phyloP scores from a whole-genome alignment of 2,329 filamentous ascomycete species.

The Ophiostoma sp. region DNA sequence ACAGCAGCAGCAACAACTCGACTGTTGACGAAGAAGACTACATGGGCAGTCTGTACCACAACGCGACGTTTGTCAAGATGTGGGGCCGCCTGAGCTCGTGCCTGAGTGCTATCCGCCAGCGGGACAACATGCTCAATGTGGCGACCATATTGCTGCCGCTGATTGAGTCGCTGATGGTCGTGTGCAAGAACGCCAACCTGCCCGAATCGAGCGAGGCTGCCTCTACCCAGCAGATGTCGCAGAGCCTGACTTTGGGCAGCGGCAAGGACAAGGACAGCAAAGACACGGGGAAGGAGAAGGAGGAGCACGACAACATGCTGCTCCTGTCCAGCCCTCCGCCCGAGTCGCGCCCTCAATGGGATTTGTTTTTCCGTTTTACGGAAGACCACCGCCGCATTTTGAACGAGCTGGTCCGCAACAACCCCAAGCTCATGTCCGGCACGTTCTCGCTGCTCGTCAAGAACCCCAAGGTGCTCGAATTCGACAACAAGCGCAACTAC shows the following conservation, averaged over 20 bases:
- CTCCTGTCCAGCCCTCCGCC: slow-evolving; percentile 70
- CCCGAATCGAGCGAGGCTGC: slow-evolving; percentile 56
- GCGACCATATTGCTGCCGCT: slow-evolving; percentile 92
- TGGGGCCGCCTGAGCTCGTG: slow-evolving; percentile 93
- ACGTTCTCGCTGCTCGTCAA: slow-evolving; percentile 95
- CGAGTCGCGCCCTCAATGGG: slow-evolving; percentile 50
- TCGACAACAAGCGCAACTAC: slow-evolving; percentile 99
- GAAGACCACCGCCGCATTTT: slow-evolving; percentile 97
- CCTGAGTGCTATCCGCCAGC: slow-evolving; percentile 81
- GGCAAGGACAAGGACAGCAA: slow-evolving; percentile 14
- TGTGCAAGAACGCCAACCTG: slow-evolving; percentile 94
- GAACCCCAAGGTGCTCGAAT: slow-evolving; percentile 97
- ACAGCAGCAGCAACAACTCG: slow-evolving; percentile 38
- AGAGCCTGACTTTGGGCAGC: slow-evolving; percentile 24
- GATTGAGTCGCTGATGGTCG: slow-evolving; percentile 97
- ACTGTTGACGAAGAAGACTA: slow-evolving; percentile 73
- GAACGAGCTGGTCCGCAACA: slow-evolving; percentile 95
- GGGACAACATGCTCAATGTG: slow-evolving; percentile 94
- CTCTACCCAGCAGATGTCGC: slow-evolving; percentile 14
- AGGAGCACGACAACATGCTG: slow-evolving; percentile 46
- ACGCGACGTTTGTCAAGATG: slow-evolving; percentile 82
- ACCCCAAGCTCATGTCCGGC: slow-evolving; percentile 97
- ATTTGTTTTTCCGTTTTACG: slow-evolving; percentile 93
- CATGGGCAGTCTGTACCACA: slow-evolving; percentile 84
- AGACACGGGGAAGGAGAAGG: neutral